Evolutionary conservation across 768 basidiomycete species (phyloP), one percentile per base, ranked within the genome.

Genomic region (Tylopilus vinaceipallidus): DNA sequence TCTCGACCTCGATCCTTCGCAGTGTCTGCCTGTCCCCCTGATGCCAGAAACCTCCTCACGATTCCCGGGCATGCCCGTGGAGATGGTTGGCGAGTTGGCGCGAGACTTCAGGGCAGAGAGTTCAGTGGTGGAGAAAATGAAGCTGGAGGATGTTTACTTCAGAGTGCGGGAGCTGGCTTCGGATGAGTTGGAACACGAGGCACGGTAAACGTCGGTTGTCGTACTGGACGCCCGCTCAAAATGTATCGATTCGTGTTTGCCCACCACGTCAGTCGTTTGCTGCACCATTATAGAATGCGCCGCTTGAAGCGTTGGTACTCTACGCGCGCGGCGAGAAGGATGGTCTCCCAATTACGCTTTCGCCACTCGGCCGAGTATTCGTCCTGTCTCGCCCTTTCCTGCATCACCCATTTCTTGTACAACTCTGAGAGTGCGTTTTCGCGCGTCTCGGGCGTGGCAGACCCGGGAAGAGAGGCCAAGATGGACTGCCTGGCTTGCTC

Each of bases 391-490:
- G 62, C 55, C 27, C 72, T 72, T 68, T 93, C 89, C 62, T 87
- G 86, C 60, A 76, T 72, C 37, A 87, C 73, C 91, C 91, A 93
- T 55, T 78, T 76, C 41, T 69, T 73, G 71, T 88, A 88, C 68
- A 92, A 91, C 35, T 77, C 76, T 16, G 87, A 84, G 22, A 91
- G 72, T 0, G 84, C 83, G n/a, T 70, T 68, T 64, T 92, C 88
- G 58, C 76, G 83, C 60, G 80, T 79, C 36, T 80, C 71, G 0
- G 73, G 42, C 1, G 80, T 72, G 8, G 79, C 70, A 3, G 73
- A 66, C 9, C 73, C 61, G 0, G 84, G 83, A 23, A 88, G 74
- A 45, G 80, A 75, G 9, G 73, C 61, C 12, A 90, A 72, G 19
- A 82, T 71, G 10, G 79, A 75, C 20, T 75, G 67, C 67, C 85